Base-by-base conservation (phyloP, 192 early-diverging fungal genomes). In the Linnemannia hyalina region DNA sequence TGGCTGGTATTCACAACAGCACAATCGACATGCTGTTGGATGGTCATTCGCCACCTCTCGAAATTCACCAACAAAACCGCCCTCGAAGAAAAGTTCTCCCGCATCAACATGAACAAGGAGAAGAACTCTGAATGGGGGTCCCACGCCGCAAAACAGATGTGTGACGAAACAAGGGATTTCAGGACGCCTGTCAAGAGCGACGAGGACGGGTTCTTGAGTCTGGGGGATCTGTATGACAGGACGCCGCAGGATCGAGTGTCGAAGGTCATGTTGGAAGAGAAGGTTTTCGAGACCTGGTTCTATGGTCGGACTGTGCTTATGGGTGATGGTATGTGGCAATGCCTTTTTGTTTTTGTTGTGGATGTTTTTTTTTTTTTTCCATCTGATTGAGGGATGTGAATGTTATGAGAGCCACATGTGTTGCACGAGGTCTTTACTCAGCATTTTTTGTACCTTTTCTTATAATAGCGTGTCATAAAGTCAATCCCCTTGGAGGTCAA, bases 61-160 rank as follows among this genome's bases (percentile, higher is more conserved):
- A 46, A 68, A 35, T 20, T 26, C 3, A 65, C 49, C 44, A 49
- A 26, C 57, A 65, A 46, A 20, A 44, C 18, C 4, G 44, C 49
- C 1, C 49, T 52, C 5, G 49, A 52, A 52, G 57, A 46, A 40
- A 68, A 44, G 55, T 44, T 55, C 42, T 40, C 46, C 16, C 70
- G 70, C 49, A 52, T 22, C 49, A 52, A 52, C 49, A 52, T 22
- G 18, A 52, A 52, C 49, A 52, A 52, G 49, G 49, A 52, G 49
- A 52, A 65, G 10, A 74, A 76, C 49, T 38, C 80, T 6, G 80
- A 75, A 44, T 82, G 80, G 80, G 80, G 74, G 1, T 68, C 73
- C 18, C 49, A 60, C 3, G 46, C 68, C 1, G 80, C 77, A 0
- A 20, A 79, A n/a, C 10, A 29, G 2, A 70, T 70, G 52, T 54